Evolutionary conservation across 176 grass and related monocot genomes (phyloP), one percentile per base, ranked within the genome.

Genomic region (Poa annua): DNA sequence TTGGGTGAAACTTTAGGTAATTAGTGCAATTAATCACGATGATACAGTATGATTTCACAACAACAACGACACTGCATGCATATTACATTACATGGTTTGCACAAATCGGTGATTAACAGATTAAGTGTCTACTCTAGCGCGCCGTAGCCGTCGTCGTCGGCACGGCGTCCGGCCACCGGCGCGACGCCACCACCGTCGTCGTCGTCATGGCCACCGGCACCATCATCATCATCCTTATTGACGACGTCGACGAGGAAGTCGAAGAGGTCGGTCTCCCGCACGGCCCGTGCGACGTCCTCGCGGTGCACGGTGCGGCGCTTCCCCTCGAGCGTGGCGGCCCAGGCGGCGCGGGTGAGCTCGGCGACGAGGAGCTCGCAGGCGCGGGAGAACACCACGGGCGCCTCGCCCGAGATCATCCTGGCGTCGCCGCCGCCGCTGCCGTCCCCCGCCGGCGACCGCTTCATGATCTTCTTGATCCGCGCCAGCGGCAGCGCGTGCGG

Each of bases 401-500:
- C 92, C 86, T 94, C 92, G 2, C 80, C 83, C 6, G 92, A 94
- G 55, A 94, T 91, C 92, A 94, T 90, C 80, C 82, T 48, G 0
- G 81, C 84, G 12, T 47, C 81, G 55, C 16, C 64, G 35, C 33
- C 82, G 60, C 73, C 67, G 75, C 73, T 25, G 62, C 36, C 20
- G 66, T 80, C 81, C 71, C 84, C 84, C 76, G 89, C 81, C 20
- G n/a, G n/a, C n/a, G 83, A 88, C 14, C 56, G 86, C 83, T 91
- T 91, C 88, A 94, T 94, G 83, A 94, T 91, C 92, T 90, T 88
- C 83, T 94, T 94, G 80, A 94, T 91, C 70, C 92, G 77, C 22
- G 92, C 92, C 52, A 94, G 86, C 66, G 92, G 92, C 19, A 94
- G 92, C 56, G 85, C 73, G 83, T 93, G 91, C 62, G 88, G 91